These are phyloP conservation scores for Gynochthodes officinalis DNA, from an alignment of 257 asterid genomes.

Conservation along the genomic window DNA sequence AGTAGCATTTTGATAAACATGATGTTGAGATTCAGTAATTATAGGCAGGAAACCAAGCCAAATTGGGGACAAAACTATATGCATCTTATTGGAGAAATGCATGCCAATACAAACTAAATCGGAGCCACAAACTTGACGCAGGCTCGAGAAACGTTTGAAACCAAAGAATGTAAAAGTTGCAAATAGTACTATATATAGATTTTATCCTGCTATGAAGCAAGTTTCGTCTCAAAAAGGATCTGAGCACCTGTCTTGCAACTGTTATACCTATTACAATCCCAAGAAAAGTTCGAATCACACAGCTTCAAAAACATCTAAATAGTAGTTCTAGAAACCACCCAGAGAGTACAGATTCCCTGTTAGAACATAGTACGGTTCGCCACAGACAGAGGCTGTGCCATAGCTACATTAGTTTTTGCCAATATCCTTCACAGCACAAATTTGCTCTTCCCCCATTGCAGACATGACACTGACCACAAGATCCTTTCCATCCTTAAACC, in stretches of 20 bases:
- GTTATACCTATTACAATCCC: constrained; percentile 10
- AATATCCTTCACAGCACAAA: constrained; percentile 58
- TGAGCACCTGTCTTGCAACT: constrained; percentile 3
- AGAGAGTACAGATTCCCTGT: constrained; percentile 5
- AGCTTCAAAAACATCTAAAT: constrained; percentile 13
- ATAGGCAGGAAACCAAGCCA: too few species aligned
- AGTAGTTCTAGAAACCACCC: constrained; percentile 16
- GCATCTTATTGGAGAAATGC: background rate
- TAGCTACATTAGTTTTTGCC: constrained; percentile 37
- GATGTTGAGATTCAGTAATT: too few species aligned
- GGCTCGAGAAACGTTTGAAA: background rate
- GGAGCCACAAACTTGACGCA: background rate
- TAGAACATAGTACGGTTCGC: constrained; percentile 7
- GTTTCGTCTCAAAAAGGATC: constrained; percentile 14
- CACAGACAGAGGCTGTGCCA: constrained; percentile 9
- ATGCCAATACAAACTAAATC: background rate
- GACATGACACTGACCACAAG: constrained; percentile 63
- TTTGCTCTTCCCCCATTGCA: constrained; percentile 86
- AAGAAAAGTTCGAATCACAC: constrained; percentile 12
- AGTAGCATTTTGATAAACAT: too few species aligned
- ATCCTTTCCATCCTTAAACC: constrained; percentile 71
- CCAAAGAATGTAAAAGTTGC: background rate
- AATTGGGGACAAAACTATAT: too few species aligned
- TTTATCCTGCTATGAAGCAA: constrained; percentile 5
- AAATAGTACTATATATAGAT: background rate